A percentile compares a stretch with the other conserved stretches of the same genome.
Evolutionary conservation across 2,329 filamentous ascomycete species (phyloP).

Genomic region (Curvularia eragrostidis): DNA sequence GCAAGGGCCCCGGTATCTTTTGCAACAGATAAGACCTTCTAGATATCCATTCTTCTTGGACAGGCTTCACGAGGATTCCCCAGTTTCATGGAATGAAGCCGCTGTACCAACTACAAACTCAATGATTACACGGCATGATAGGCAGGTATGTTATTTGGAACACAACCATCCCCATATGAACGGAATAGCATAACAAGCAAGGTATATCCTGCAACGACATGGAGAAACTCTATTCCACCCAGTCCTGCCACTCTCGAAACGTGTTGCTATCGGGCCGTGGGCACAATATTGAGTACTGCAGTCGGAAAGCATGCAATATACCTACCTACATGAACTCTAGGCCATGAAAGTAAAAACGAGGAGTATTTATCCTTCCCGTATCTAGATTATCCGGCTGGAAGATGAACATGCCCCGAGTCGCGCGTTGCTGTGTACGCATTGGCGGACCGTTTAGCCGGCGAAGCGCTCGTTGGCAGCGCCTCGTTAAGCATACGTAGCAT

Average conservation of each 20-base stretch:
- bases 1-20: not conserved
- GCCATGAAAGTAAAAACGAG: not conserved
- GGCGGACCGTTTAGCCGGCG: conserved; percentile 40
- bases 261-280: not conserved
- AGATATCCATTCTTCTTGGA: not conserved
- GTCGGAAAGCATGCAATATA: not conserved
- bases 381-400: conserved; percentile 20
- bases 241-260: not conserved
- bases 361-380: not conserved
- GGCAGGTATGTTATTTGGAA: not conserved
- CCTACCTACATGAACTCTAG: not conserved
- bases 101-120: not conserved
- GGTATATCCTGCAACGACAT: not conserved
- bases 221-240: not conserved
- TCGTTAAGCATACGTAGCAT: not conserved
- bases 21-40: not conserved
- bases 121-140: not conserved
- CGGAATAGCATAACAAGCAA: not conserved
- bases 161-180: not conserved
- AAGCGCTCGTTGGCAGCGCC: not conserved
- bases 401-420: conserved; percentile 18
- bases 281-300: not conserved
- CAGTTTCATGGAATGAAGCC: not conserved
- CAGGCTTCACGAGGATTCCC: not conserved
- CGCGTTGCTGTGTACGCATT: conserved; percentile 21